These are phyloP conservation scores for Paraleonurus japonicus DNA, from an alignment of 257 asterid genomes.

Conservation along the genomic window DNA sequence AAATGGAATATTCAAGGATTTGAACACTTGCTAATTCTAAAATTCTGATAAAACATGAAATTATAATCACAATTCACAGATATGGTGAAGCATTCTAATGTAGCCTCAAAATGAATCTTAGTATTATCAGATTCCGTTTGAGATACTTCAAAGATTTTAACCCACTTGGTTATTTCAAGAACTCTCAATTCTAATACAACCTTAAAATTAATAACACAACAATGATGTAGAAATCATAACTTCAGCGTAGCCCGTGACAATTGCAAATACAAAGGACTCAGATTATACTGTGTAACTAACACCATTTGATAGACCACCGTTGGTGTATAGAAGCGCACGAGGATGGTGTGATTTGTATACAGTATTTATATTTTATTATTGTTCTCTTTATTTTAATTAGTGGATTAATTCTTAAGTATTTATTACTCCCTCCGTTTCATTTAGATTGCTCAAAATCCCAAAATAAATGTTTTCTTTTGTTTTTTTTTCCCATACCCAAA, in stretches of 20 bases:
- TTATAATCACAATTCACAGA: not conserved
- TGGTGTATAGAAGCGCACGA: too few relatives aligned
- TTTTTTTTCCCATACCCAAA: too few relatives aligned
- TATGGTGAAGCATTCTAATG: not conserved
- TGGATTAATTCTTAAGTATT: too few relatives aligned
- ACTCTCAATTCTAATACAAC: not conserved
- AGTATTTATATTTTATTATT: too few relatives aligned
- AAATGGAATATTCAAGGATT: not conserved
- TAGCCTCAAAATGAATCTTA: not conserved
- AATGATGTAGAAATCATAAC: not conserved
- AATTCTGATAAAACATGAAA: not conserved
- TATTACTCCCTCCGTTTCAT: too few relatives aligned
- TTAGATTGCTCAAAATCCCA: too few relatives aligned
- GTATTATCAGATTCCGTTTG: not conserved
- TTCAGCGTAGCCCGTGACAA: not conserved
- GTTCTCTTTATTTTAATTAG: too few relatives aligned
- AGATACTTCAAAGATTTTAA: slow-evolving; percentile 3
- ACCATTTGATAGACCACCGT: too few relatives aligned
- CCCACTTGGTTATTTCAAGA: not conserved
- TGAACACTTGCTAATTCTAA: not conserved
- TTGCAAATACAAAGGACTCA: not conserved
- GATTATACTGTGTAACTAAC: not conserved
- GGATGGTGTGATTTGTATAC: too few relatives aligned
- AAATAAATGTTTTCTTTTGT: too few relatives aligned
- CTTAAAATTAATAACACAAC: not conserved